Evolutionary conservation across 1,284 basidiomycete genomes (phyloP).

Genomic region (Fomes fomentarius): DNA sequence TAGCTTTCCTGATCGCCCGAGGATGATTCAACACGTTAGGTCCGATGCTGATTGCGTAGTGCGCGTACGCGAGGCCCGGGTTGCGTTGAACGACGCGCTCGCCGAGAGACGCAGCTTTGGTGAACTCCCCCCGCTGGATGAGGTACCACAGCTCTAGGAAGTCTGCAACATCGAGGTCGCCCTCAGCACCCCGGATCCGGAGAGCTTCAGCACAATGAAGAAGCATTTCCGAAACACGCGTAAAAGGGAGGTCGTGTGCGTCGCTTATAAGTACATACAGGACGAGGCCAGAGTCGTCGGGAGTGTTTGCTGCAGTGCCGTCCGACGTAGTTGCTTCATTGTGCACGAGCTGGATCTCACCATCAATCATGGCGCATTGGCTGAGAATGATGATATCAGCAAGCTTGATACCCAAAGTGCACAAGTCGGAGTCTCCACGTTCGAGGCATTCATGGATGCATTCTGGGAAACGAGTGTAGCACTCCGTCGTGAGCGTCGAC

Average conservation of each 20-base stretch:
- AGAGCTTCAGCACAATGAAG: conserved; percentile 57
- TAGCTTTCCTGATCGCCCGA: conserved; percentile 57
- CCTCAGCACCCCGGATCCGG: conserved; percentile 43
- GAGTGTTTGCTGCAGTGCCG: too few species aligned
- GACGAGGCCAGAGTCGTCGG: too few species aligned
- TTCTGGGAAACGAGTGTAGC: too few species aligned
- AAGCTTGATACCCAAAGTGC: conserved; percentile 50
- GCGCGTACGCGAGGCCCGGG: conserved; percentile 58
- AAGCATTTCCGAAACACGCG: conserved; percentile 54
- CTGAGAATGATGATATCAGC: too few species aligned
- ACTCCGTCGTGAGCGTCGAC: too few species aligned
- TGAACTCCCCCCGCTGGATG: conserved; percentile 46
- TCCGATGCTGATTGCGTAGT: conserved; percentile 53
- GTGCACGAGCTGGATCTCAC: too few species aligned
- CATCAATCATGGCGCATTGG: too few species aligned
- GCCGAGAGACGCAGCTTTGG: conserved; percentile 48
- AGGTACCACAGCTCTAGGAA: conserved; percentile 62
- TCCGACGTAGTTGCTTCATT: too few species aligned
- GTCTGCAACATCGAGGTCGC: conserved; percentile 55
- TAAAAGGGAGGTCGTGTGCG: conserved; percentile 47
- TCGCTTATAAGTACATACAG: conserved; percentile 36
- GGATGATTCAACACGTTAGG: conserved; percentile 32
- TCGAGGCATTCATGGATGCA: not conserved
- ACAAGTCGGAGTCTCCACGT: conserved; percentile 52
- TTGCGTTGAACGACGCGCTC: conserved; percentile 51